Conservation (phyloP, 2,329 filamentous ascomycete species). For the Trichoderma sp. region DNA sequence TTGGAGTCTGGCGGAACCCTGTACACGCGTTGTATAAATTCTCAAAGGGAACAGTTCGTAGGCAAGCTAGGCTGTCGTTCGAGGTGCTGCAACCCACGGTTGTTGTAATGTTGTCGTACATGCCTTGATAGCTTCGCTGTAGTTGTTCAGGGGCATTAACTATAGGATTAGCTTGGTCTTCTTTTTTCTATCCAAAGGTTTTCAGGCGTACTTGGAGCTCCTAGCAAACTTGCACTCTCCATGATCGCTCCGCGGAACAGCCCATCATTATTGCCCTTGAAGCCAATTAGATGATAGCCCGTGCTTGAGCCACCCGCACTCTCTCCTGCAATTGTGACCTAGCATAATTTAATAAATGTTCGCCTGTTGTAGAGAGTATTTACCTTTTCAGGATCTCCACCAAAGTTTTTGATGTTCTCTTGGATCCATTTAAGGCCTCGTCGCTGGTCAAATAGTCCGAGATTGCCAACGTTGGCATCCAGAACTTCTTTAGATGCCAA, state of each 20-base stretch:
- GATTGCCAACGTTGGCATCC: neutral
- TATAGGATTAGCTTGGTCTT: neutral
- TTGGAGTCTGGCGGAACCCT: neutral
- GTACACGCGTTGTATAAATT: neutral
- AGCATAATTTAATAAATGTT: neutral
- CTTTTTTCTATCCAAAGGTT: neutral
- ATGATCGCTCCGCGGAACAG: neutral
- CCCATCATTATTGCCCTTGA: neutral
- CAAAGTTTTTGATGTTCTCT: neutral
- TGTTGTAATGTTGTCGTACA: conserved; percentile 5
- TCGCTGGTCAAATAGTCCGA: neutral
- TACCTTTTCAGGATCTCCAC: conserved; percentile 1
- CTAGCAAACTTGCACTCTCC: neutral
- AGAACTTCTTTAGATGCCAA: neutral
- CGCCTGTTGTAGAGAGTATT: neutral
- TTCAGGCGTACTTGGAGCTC: neutral
- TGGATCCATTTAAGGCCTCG: neutral
- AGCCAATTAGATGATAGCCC: neutral
- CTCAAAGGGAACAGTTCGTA: neutral
- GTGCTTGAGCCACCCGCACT: conserved; percentile 2
- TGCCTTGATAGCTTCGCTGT: neutral
- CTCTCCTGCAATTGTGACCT: neutral
- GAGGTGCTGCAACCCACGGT: neutral
- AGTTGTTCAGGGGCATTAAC: neutral
- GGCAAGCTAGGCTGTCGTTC: neutral